A percentile compares a stretch with the other conserved stretches of the same genome.
These are phyloP conservation scores for Podila minutissima DNA, from an alignment of 192 early-diverging fungal genomes.

Conservation along the genomic window DNA sequence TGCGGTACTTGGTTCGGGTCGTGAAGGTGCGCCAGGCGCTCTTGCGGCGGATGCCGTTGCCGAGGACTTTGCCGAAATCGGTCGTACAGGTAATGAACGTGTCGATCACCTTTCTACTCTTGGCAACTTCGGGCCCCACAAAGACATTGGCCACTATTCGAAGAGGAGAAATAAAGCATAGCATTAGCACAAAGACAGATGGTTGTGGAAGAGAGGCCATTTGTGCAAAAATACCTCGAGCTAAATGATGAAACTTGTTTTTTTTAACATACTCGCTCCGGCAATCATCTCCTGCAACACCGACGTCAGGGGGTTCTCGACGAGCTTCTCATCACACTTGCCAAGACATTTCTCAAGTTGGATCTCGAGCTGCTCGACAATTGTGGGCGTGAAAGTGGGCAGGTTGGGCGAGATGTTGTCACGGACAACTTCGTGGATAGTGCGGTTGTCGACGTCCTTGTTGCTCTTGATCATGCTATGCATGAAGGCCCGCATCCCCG, in stretches of 20 bases:
- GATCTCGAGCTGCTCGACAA: constrained; percentile 17
- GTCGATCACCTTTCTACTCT: constrained; percentile 20
- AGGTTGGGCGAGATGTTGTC: constrained; percentile 51
- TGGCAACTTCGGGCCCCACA: constrained; percentile 30
- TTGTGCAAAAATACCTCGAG: not conserved
- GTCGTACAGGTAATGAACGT: constrained; percentile 27
- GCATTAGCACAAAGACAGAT: not conserved
- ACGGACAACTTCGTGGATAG: constrained; percentile 24
- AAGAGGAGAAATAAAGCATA: not conserved
- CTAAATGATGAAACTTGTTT: not conserved
- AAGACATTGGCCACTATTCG: constrained; percentile 36
- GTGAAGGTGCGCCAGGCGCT: constrained; percentile 11
- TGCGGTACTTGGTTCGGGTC: constrained; percentile 12
- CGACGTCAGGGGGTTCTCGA: constrained; percentile 23
- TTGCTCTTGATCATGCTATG: constrained; percentile 20
- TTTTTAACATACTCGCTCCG: constrained; percentile 35
- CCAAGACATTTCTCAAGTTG: constrained; percentile 15
- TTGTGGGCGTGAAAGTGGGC: constrained; percentile 42
- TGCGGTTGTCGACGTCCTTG: constrained; percentile 3
- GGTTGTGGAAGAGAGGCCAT: not conserved
- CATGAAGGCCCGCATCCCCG: constrained; percentile 15
- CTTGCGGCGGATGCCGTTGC: not conserved
- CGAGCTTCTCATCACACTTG: constrained; percentile 13
- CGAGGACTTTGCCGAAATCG: constrained; percentile 27
- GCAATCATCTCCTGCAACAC: constrained; percentile 52